These are phyloP conservation scores for Kluyveromyces wickerhamii DNA, from an alignment of 805 yeast species.

Conservation along the genomic window DNA sequence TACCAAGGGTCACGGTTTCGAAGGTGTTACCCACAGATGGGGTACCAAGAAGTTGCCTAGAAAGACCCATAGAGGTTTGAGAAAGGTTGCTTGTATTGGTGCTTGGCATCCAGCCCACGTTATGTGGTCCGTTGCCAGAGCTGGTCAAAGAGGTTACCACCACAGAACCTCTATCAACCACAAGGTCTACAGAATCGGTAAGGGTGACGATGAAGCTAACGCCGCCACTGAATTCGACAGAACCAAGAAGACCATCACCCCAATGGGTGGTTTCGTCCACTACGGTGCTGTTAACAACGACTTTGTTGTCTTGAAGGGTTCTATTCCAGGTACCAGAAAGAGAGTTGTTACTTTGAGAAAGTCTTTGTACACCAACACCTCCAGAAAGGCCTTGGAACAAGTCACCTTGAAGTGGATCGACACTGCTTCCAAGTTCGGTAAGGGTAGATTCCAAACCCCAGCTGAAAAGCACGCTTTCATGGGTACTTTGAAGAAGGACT, in stretches of 20 bases:
- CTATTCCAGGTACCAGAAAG: conserved; percentile 99
- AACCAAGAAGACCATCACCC: conserved; percentile 99
- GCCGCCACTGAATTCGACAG: conserved; percentile 98
- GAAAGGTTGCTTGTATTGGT: conserved; percentile 99
- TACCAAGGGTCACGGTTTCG: conserved; percentile 99
- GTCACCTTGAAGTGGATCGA: conserved; percentile 99
- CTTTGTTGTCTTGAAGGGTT: conserved; percentile 95
- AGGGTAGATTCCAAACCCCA: conserved; percentile 99
- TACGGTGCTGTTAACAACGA: conserved; percentile 98
- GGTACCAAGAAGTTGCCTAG: conserved; percentile 99
- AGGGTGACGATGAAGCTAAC: conserved; percentile 86
- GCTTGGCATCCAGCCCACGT: conserved; percentile 99
- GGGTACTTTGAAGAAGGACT: conserved; percentile 99
- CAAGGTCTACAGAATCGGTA: conserved; percentile 99
- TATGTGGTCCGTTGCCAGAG: conserved; percentile 99
- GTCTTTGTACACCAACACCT: conserved; percentile 94
- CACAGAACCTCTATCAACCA: conserved; percentile 99
- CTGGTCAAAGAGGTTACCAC: conserved; percentile 99
- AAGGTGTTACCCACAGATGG: conserved; percentile 99
- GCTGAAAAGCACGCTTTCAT: conserved; percentile 99
- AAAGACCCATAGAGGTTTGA: conserved; percentile 99
- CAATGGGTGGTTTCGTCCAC: conserved; percentile 99
- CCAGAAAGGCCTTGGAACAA: conserved; percentile 95
- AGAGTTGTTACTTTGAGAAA: conserved; percentile 98
- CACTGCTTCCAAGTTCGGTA: conserved; percentile 99